Conservation (phyloP, 1,284 basidiomycete species). For the Porodaedalea pini region DNA sequence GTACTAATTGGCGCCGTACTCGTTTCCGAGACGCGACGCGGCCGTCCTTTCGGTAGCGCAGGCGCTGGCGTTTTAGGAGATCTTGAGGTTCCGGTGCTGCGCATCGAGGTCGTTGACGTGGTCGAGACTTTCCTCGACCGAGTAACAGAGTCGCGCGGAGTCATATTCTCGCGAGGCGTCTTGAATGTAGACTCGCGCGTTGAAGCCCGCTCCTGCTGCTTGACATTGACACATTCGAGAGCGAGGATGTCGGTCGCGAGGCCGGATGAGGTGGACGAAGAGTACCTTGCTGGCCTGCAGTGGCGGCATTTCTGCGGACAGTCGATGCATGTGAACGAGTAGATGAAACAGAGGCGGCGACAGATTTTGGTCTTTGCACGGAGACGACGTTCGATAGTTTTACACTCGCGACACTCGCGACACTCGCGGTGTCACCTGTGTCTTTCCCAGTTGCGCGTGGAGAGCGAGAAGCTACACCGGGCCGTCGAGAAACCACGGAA, state of each 20-base stretch:
- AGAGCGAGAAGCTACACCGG: background rate
- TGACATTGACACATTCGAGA: conserved; percentile 38
- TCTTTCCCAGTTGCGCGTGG: background rate
- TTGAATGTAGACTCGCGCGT: conserved; percentile 46
- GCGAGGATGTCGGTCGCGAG: conserved; percentile 28
- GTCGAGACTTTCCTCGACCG: conserved; percentile 43
- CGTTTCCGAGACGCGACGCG: conserved; percentile 29
- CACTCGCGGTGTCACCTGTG: conserved; percentile 16
- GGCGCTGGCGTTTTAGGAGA: conserved; percentile 21
- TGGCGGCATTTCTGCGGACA: conserved; percentile 30
- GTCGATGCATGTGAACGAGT: conserved; percentile 40
- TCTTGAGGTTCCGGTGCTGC: conserved; percentile 31
- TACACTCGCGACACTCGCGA: conserved; percentile 16
- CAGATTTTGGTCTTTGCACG: conserved; percentile 32
- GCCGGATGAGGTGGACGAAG: conserved; percentile 19
- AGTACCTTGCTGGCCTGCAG: background rate
- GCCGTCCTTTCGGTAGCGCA: conserved; percentile 16
- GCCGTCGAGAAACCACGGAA: conserved; percentile 5
- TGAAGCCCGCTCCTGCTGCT: conserved; percentile 43
- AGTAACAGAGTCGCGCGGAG: conserved; percentile 32
- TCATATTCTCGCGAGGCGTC: conserved; percentile 53
- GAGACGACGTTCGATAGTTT: conserved; percentile 20
- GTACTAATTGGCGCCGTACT: conserved; percentile 26
- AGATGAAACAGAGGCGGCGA: conserved; percentile 34
- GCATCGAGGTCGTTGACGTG: conserved; percentile 37